Conservation (phyloP, 2,329 filamentous ascomycete species). For the Colletotrichum tabaci region DNA sequence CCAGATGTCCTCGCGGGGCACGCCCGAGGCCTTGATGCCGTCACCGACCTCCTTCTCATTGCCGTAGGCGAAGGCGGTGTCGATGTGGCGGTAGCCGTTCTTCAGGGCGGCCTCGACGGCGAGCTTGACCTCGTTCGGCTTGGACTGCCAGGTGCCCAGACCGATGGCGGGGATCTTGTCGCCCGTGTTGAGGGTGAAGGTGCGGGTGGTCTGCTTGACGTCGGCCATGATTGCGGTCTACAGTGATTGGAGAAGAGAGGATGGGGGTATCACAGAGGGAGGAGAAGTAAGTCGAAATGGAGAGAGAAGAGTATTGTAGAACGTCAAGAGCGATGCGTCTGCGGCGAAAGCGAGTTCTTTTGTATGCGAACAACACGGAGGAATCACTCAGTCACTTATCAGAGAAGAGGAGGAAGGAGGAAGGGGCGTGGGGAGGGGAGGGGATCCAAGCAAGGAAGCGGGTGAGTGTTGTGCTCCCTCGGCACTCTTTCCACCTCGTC, state of each 20-base stretch:
- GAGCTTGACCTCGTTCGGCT: constrained; percentile 76
- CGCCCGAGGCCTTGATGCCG: constrained; percentile 74
- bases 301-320: constrained; percentile 12
- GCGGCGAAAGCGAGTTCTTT: constrained; percentile 26
- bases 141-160: constrained; percentile 85
- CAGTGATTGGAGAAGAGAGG: not conserved
- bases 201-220: constrained; percentile 53
- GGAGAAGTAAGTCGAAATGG: constrained; percentile 7
- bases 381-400: not conserved
- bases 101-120: constrained; percentile 80
- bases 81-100: constrained; percentile 81
- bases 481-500: constrained; percentile 23
- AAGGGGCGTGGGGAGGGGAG: too few species aligned
- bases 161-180: constrained; percentile 84
- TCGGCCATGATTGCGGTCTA: constrained; percentile 29
- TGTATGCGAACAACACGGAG: constrained; percentile 24
- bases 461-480: not conserved
- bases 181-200: constrained; percentile 81
- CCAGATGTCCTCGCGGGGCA: constrained; percentile 78
- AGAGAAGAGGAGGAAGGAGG: not conserved
- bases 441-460: not conserved
- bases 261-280: constrained; percentile 13
- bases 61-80: constrained; percentile 83
- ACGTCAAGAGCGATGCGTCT: not conserved
- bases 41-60: constrained; percentile 80